phyloP scores from a whole-genome alignment of 2,329 filamentous ascomycete genomes.

The Claviceps purpurea region DNA sequence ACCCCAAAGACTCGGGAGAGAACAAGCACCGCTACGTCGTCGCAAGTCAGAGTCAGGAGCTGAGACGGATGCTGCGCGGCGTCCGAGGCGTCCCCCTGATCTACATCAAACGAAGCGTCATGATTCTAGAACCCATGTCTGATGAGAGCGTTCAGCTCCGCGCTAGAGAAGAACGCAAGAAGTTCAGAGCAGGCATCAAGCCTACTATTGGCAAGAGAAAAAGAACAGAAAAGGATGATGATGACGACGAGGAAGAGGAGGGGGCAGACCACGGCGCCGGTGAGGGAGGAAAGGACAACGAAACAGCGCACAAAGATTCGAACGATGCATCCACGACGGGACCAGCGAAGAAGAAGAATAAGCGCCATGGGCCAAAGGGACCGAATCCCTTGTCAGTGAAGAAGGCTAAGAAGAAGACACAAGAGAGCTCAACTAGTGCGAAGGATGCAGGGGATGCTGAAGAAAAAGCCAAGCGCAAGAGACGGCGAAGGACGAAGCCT shows the following conservation, averaged over 20 bases:
- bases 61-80: slow-evolving; percentile 49
- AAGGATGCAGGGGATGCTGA: slow-evolving; percentile 12
- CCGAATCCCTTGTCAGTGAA: slow-evolving; percentile 60
- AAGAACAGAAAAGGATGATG: slow-evolving; percentile 26
- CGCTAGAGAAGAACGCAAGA: slow-evolving; percentile 56
- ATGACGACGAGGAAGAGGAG: slow-evolving; percentile 7
- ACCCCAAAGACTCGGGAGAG: slow-evolving; percentile 54
- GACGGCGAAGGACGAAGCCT: slow-evolving; percentile 18
- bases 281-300: slow-evolving; percentile 21
- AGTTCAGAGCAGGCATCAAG: slow-evolving; percentile 59
- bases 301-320: background rate
- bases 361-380: slow-evolving; percentile 47
- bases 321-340: slow-evolving; percentile 11
- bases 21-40: slow-evolving; percentile 75
- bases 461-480: slow-evolving; percentile 17
- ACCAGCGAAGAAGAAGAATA: slow-evolving; percentile 41
- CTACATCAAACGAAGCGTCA: slow-evolving; percentile 67
- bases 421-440: slow-evolving; percentile 14
- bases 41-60: slow-evolving; percentile 55
- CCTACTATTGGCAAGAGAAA: slow-evolving; percentile 36
- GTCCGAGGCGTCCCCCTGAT: slow-evolving; percentile 63
- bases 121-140: slow-evolving; percentile 61
- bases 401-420: slow-evolving; percentile 45
- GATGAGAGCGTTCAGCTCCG: slow-evolving; percentile 48
- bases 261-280: slow-evolving; percentile 12